Conservation (phyloP, 169 alveolate genomes). For the Eimeria falciformis region DNA sequence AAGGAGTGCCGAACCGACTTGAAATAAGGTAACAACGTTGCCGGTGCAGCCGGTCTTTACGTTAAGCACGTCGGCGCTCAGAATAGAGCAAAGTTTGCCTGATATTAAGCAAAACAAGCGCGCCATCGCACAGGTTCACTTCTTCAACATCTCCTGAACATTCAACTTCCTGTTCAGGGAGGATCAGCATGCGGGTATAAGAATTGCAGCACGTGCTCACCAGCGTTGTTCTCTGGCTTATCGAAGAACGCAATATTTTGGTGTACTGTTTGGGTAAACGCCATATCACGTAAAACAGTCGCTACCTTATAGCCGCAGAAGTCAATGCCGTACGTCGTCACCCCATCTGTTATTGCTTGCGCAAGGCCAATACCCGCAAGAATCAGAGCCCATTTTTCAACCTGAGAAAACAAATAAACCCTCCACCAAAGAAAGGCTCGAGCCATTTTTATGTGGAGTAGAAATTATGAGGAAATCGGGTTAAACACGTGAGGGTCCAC, state of each 20-base stretch:
- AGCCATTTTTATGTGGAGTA: too few species aligned
- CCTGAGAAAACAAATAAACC: background rate
- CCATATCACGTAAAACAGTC: conserved; percentile 43
- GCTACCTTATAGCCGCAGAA: conserved; percentile 69
- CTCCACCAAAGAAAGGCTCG: too few species aligned
- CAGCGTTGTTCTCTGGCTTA: conserved; percentile 35
- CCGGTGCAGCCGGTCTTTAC: conserved; percentile 72
- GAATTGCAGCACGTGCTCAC: conserved; percentile 7
- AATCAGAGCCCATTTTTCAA: conserved; percentile 40
- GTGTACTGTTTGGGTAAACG: conserved; percentile 64
- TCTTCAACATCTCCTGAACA: too few species aligned
- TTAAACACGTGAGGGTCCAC: too few species aligned
- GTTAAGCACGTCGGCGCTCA: conserved; percentile 69
- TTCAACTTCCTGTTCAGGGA: too few species aligned
- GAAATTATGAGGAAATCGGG: too few species aligned
- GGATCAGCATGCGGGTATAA: background rate
- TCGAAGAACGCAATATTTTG: conserved; percentile 71
- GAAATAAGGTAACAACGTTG: conserved; percentile 53
- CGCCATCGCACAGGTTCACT: background rate
- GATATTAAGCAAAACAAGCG: background rate
- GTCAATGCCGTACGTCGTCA: conserved; percentile 58
- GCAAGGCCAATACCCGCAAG: conserved; percentile 52
- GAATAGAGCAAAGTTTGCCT: conserved; percentile 48
- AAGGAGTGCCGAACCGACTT: background rate
- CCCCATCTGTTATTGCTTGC: background rate